Conservation (phyloP, 139 green algal species). For the Volvox africanus region DNA sequence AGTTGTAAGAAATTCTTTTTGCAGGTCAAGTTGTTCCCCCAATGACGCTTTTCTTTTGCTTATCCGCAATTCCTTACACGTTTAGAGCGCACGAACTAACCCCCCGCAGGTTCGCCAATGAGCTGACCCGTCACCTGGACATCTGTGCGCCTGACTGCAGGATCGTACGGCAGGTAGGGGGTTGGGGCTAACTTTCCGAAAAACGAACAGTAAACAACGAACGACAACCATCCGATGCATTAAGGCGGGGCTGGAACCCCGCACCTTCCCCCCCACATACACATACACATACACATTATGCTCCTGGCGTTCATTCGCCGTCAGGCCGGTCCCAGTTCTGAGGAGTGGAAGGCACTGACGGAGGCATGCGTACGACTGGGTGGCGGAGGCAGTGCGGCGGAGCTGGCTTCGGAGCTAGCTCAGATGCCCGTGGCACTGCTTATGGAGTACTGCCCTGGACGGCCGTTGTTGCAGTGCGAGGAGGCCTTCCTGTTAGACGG, state of each 20-base stretch:
- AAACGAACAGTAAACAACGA: no score
- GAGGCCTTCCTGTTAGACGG: constrained; percentile 61
- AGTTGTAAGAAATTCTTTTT: no score
- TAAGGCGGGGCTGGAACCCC: no score
- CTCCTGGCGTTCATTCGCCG: no score
- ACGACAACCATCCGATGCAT: no score
- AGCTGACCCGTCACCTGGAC: constrained; percentile 82
- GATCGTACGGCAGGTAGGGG: constrained; percentile 73
- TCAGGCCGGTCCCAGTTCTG: constrained; percentile 46
- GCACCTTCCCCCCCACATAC: no score
- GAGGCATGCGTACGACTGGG: neutral
- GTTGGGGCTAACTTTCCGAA: no score
- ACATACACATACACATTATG: no score
- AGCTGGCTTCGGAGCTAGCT: constrained; percentile 73
- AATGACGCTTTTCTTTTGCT: no score
- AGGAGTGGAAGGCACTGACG: constrained; percentile 41
- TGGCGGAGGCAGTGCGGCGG: neutral
- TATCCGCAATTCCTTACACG: no score
- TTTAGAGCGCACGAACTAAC: no score
- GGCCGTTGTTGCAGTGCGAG: constrained; percentile 56
- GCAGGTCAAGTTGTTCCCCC: no score
- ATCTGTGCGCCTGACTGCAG: constrained; percentile 74
- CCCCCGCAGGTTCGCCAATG: constrained; percentile 79
- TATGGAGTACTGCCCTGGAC: constrained; percentile 81
- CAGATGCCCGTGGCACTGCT: constrained; percentile 71